A percentile compares a stretch with the other conserved stretches of the same genome.
Conservation (phyloP, 495 filamentous ascomycete genomes). For the Hypoxylon perforatum region DNA sequence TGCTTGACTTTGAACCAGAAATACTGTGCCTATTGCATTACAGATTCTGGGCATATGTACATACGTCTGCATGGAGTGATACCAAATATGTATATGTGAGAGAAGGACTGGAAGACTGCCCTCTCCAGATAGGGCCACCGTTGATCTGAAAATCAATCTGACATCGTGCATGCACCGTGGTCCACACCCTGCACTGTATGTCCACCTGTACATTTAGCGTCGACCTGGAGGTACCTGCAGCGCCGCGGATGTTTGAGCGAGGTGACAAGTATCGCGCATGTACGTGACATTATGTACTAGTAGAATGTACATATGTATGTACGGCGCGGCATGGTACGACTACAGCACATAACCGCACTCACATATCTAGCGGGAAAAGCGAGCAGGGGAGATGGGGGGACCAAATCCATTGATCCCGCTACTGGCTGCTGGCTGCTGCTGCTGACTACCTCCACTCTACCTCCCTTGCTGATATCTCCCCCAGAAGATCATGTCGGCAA, state of each 20-base stretch:
- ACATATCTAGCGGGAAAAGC: slow-evolving; percentile 42
- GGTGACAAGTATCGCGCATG: slow-evolving; percentile 27
- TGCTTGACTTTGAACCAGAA: slow-evolving; percentile 1
- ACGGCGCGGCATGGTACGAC: slow-evolving; percentile 43
- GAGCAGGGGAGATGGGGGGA: slow-evolving; percentile 30
- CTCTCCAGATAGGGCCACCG: slow-evolving; percentile 41
- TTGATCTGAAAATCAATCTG: slow-evolving; percentile 49
- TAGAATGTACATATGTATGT: slow-evolving; percentile 37
- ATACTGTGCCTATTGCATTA: slow-evolving; percentile 5
- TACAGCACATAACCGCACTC: slow-evolving; percentile 45
- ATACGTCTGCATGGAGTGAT: slow-evolving; percentile 15
- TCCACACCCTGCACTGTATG: slow-evolving; percentile 41
- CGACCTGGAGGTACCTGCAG: slow-evolving; percentile 25
- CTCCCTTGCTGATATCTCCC: slow-evolving; percentile 21
- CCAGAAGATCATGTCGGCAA: slow-evolving; percentile 27
- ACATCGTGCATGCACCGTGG: slow-evolving; percentile 52
- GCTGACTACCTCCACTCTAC: slow-evolving; percentile 21
- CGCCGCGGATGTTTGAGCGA: slow-evolving; percentile 19
- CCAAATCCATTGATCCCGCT: slow-evolving; percentile 31
- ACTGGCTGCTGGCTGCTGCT: slow-evolving; percentile 28
- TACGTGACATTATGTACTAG: slow-evolving; percentile 36
- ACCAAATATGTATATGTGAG: slow-evolving; percentile 19
- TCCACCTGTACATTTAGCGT: slow-evolving; percentile 30
- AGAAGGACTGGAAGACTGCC: slow-evolving; percentile 19
- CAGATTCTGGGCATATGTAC: slow-evolving; percentile 23